phyloP scores from a whole-genome alignment of 2,329 filamentous ascomycete genomes.

The Penicillium sclerotiorum region DNA sequence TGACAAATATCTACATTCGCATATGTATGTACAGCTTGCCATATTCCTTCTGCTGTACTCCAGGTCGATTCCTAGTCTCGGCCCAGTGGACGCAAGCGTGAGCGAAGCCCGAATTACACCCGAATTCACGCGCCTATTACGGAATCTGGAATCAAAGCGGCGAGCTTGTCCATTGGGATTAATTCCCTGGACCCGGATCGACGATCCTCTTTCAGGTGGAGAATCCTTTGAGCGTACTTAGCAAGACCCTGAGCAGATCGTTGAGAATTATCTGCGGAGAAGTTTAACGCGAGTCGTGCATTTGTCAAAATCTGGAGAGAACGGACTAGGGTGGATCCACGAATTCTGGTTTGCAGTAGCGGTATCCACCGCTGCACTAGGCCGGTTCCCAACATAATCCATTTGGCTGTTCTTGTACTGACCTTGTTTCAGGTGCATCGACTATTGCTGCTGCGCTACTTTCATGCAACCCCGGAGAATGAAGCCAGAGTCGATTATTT shows the following conservation, averaged over 20 bases:
- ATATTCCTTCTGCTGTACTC: not conserved
- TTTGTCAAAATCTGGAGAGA: not conserved
- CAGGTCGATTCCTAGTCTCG: not conserved
- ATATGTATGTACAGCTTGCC: not conserved
- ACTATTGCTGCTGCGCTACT: constrained; percentile 8
- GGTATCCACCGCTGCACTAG: not conserved
- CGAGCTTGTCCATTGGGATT: constrained; percentile 19
- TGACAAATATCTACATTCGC: not conserved
- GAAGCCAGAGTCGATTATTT: not conserved
- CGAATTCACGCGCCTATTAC: not conserved
- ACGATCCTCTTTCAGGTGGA: constrained; percentile 12
- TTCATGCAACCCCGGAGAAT: constrained; percentile 4
- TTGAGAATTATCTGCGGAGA: not conserved
- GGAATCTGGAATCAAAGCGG: not conserved
- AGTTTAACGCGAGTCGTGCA: not conserved
- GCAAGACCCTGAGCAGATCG: too few relatives aligned
- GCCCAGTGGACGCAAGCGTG: not conserved
- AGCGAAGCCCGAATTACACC: too few relatives aligned
- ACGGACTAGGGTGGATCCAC: not conserved
- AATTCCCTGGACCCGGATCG: constrained; percentile 23
- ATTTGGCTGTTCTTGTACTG: not conserved
- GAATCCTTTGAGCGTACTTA: too few relatives aligned
- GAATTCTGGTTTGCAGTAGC: constrained; percentile 1
- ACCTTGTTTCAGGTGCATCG: not conserved
- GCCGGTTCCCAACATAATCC: not conserved